These are phyloP conservation scores for Coprinellus micaceus DNA, from an alignment of 768 basidiomycete species.

Conservation along the genomic window DNA sequence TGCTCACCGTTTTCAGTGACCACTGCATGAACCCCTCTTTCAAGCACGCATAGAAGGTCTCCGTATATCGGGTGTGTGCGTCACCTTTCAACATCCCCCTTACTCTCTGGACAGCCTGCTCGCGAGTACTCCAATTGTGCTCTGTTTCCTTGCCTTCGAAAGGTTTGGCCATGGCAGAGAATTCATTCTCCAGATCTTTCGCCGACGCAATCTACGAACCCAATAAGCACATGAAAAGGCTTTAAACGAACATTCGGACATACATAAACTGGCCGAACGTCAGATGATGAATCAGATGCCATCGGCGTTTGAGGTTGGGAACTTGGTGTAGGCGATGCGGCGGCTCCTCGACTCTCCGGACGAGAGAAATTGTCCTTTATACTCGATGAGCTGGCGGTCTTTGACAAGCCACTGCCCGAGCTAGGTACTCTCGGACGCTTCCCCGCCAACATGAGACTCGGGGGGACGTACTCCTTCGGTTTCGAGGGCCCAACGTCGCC, in stretches of 20 bases:
- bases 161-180: conserved; percentile 67
- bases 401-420: conserved; percentile 33
- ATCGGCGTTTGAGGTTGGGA: conserved; percentile 18
- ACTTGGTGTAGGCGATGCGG: conserved; percentile 37
- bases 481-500: conserved; percentile 41
- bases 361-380: conserved; percentile 44
- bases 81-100: conserved; percentile 90
- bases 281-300: conserved; percentile 39
- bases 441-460: conserved; percentile 60
- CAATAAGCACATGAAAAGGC: background rate
- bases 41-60: conserved; percentile 69
- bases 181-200: conserved; percentile 83
- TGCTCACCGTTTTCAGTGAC: conserved; percentile 77
- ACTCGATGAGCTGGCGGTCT: conserved; percentile 47
- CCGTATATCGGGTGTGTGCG: conserved; percentile 67
- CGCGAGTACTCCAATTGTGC: conserved; percentile 88
- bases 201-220: conserved; percentile 69
- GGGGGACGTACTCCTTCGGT: conserved; percentile 66
- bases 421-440: conserved; percentile 45
- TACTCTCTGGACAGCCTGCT: conserved; percentile 70
- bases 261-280: conserved; percentile 69
- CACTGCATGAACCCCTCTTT: conserved; percentile 78
- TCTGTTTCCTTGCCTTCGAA: conserved; percentile 98
- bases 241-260: conserved; percentile 23
- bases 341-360: conserved; percentile 60